Evolutionary conservation across 257 asterid species (phyloP), one percentile per base, ranked within the genome.

Genomic region (Mitragyna speciosa): DNA sequence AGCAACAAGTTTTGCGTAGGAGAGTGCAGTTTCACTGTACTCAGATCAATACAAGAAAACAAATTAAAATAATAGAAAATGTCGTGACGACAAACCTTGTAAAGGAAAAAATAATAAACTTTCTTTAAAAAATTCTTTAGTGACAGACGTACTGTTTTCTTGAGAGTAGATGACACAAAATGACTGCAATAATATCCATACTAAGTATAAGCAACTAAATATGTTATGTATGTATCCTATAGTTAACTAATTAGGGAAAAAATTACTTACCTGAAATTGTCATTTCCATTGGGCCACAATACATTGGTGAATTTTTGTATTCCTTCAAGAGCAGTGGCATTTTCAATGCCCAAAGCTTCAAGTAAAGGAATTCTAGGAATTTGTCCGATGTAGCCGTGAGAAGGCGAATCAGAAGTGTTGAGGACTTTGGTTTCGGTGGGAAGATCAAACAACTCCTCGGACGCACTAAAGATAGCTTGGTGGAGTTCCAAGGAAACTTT

Each of bases 361-460:
- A 91, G 87, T 74, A 90, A 87, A 77, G 97, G 96, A 78, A 89
- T 85, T 76, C 88, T 69, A 59, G 96, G 89, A 16, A n/a, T n/a
- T n/a, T 87, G 93, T 24, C 94, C 97, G 20, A 92, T 92, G 56
- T 92, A 92, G 70, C 94, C 96, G 80, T 91, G 97, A 83, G 90
- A 85, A 73, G 93, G 93, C 51, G 88, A 86, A 41, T 84, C 90
- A 10, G 82, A 87, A 16, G 66, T 85, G 88, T 92, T 92, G 19
- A 85, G 75, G 5, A 89, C 24, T 81, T 92, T 92, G 30, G 69
- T 72, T 17, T 92, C 88, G 10, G 80, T 73, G n/a, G 96, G 91
- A 16, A 89, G 93, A 71, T 83, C 91, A 67, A 92, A 91, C 6
- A 92, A 71, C 12, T 92, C 89, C 52, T 85, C 75, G 0, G 90